phyloP scores from a whole-genome alignment of 768 basidiomycete genomes.

The Flagelloscypha sp. region DNA sequence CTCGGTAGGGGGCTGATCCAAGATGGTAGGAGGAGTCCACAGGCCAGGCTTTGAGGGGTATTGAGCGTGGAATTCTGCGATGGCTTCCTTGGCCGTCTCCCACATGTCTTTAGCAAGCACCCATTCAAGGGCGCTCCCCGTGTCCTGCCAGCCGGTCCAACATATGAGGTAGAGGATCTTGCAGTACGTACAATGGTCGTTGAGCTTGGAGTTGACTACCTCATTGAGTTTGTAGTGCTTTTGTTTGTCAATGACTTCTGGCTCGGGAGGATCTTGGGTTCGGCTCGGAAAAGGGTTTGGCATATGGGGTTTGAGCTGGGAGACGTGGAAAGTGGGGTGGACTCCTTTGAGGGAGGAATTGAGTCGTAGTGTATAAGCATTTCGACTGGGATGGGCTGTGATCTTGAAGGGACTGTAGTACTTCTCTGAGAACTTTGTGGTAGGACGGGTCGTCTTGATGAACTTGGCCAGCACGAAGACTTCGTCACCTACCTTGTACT shows the following conservation, averaged over 20 bases:
- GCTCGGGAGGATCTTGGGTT: conserved; percentile 2
- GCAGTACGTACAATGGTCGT: no score
- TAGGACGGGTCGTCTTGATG: conserved; percentile 32
- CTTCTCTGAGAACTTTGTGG: conserved; percentile 25
- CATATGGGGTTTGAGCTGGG: conserved; percentile 9
- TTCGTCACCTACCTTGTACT: conserved; percentile 22
- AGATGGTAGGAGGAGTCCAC: no score
- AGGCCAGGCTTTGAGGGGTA: conserved; percentile 1
- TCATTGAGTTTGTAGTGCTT: conserved; percentile 9
- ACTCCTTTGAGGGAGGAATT: conserved; percentile 9
- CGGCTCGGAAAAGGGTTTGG: not conserved
- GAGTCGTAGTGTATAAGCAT: conserved; percentile 10
- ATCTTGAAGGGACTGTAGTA: conserved; percentile 12
- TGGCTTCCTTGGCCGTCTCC: conserved; percentile 3
- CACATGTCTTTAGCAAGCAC: conserved; percentile 14
- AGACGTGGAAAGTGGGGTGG: conserved; percentile 14
- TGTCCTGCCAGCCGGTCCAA: conserved; percentile 12
- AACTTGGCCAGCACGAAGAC: conserved; percentile 31
- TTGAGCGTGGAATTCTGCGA: not conserved
- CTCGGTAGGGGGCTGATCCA: no score
- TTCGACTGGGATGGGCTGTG: conserved; percentile 8
- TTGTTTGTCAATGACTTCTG: conserved; percentile 4
- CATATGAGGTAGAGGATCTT: no score
- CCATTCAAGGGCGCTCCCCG: no score
- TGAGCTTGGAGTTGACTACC: conserved; percentile 5